Conservation (phyloP, 306 rosid species). For the Mimosa bimucronata region DNA sequence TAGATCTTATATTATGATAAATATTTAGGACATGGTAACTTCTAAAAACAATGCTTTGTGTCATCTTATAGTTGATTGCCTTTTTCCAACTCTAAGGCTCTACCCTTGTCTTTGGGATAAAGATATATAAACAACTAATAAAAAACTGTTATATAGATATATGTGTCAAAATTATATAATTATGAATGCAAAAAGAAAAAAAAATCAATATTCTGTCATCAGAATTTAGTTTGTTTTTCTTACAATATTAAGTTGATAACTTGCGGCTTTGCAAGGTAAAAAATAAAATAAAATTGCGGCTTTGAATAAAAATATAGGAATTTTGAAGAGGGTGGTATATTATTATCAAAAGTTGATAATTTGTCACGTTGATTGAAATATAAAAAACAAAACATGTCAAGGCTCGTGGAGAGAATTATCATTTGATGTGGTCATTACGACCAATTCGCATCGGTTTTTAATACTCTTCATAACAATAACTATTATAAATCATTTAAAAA, state of each 20-base stretch:
- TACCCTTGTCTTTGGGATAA: no score
- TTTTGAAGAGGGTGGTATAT: not conserved
- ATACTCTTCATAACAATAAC: not conserved
- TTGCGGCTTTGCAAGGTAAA: no score
- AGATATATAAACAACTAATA: no score
- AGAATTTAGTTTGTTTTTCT: not conserved
- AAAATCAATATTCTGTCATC: not conserved
- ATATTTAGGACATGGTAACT: no score
- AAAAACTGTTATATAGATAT: no score
- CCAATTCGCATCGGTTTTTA: not conserved
- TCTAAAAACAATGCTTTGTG: no score
- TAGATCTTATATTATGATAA: no score
- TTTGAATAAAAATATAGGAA: not conserved
- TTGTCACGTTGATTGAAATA: not conserved
- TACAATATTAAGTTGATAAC: not conserved
- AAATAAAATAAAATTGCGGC: no score
- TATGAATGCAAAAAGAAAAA: not conserved
- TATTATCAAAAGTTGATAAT: not conserved
- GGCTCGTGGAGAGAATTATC: not conserved
- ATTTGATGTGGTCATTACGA: not conserved
- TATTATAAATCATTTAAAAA: not conserved
- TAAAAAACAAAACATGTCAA: not conserved
- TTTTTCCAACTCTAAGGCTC: no score
- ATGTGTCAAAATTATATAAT: no score
- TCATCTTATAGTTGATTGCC: no score